These are phyloP conservation scores for Apostasia ramifera DNA, from an alignment of 106 monocot species.

Conservation along the genomic window DNA sequence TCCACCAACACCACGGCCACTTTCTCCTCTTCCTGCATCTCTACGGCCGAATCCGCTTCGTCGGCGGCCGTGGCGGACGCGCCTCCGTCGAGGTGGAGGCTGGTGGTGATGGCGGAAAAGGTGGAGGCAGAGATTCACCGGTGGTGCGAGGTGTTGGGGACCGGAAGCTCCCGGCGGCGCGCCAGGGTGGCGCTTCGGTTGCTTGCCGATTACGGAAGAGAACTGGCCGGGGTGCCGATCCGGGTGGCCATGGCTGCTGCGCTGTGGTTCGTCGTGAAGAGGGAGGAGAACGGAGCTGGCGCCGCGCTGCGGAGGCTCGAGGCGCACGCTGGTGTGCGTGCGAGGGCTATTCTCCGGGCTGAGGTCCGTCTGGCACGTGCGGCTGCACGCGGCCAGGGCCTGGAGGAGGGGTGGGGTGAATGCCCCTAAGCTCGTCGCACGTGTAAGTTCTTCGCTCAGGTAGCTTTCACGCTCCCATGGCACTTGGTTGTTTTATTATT, in stretches of 20 bases:
- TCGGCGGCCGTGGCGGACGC: neutral
- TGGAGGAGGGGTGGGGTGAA: conserved; percentile 61
- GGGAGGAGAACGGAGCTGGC: neutral
- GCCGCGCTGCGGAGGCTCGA: conserved; percentile 21
- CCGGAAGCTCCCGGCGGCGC: conserved; percentile 8
- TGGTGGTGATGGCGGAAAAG: neutral
- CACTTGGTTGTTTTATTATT: no score
- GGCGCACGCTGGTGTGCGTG: conserved; percentile 37
- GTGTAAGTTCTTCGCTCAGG: neutral
- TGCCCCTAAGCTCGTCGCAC: conserved; percentile 6
- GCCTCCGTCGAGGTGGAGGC: neutral
- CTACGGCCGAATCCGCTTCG: conserved; percentile 21
- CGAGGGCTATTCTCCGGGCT: conserved; percentile 23
- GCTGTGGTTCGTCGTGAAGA: conserved; percentile 31
- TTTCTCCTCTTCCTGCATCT: conserved; percentile 21
- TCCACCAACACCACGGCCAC: conserved; percentile 6
- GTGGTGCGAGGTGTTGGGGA: conserved; percentile 30
- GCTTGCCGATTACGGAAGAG: conserved; percentile 12
- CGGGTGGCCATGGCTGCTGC: conserved; percentile 40
- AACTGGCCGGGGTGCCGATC: conserved; percentile 5
- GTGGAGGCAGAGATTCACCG: conserved; percentile 20
- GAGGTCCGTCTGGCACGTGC: conserved; percentile 23
- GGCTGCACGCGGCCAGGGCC: conserved; percentile 3
- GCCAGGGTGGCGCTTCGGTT: conserved; percentile 16
- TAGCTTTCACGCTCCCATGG: no score